phyloP scores from a whole-genome alignment of 176 grass and related monocot species.

The Neostapfia colusana region DNA sequence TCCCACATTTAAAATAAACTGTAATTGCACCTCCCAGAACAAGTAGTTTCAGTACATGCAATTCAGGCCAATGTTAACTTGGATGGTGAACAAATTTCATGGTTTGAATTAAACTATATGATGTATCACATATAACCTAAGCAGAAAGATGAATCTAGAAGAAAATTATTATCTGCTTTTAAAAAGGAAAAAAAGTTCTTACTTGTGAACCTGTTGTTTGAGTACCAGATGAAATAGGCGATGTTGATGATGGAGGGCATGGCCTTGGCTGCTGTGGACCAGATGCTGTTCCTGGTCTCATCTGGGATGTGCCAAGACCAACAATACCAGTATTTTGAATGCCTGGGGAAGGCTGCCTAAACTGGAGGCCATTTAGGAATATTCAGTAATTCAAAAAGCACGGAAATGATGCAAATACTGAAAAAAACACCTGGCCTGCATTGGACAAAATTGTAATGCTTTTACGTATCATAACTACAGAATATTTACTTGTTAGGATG shows the following conservation, averaged over 20 bases:
- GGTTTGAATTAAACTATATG: neutral
- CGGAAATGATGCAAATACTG: conserved; percentile 27
- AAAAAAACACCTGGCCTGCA: conserved; percentile 6
- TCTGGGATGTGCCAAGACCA: conserved; percentile 58
- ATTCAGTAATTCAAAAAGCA: too few relatives aligned
- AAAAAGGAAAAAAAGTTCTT: conserved; percentile 34
- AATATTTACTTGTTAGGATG: neutral
- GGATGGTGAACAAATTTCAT: neutral
- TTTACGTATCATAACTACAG: conserved; percentile 12
- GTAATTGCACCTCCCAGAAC: neutral
- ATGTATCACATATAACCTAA: conserved; percentile 19
- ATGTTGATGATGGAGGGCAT: conserved; percentile 50
- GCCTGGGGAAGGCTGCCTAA: conserved; percentile 66
- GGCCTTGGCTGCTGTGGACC: conserved; percentile 63
- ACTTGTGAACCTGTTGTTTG: conserved; percentile 68
- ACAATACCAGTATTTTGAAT: conserved; percentile 87
- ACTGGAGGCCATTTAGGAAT: too few relatives aligned
- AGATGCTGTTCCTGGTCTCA: conserved; percentile 55
- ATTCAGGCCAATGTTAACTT: neutral
- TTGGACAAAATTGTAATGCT: conserved; percentile 7
- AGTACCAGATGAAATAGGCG: conserved; percentile 59
- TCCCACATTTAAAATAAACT: conserved; percentile 9
- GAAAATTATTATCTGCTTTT: conserved; percentile 6
- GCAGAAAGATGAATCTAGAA: conserved; percentile 18
- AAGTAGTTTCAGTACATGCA: conserved; percentile 6